These are phyloP conservation scores for Haberlea rhodopensis DNA, from an alignment of 257 asterid genomes.

Conservation along the genomic window DNA sequence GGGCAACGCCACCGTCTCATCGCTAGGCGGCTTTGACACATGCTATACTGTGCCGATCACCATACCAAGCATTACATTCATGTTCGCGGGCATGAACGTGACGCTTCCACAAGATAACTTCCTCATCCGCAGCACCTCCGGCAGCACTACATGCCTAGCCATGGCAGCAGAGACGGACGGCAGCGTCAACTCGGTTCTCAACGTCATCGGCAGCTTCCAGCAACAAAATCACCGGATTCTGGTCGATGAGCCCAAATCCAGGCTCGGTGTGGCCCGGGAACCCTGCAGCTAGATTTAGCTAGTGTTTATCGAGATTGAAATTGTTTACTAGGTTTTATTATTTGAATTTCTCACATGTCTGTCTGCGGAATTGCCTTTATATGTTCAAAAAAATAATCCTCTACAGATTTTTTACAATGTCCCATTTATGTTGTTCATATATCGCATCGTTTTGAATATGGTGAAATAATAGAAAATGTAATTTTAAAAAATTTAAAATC, in stretches of 20 bases:
- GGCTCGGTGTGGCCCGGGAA: conserved; percentile 72
- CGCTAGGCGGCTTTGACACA: conserved; percentile 73
- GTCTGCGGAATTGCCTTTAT: too few species aligned
- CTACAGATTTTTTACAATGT: too few species aligned
- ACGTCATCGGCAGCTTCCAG: conserved; percentile 79
- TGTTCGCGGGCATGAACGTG: conserved; percentile 57
- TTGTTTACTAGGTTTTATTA: too few species aligned
- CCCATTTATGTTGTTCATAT: too few species aligned
- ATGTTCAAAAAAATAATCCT: too few species aligned
- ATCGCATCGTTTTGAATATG: too few species aligned
- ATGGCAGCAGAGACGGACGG: conserved; percentile 79
- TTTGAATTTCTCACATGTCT: too few species aligned
- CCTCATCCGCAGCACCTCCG: conserved; percentile 55
- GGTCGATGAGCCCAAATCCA: conserved; percentile 64
- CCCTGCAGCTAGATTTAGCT: conserved; percentile 38
- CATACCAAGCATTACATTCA: conserved; percentile 44
- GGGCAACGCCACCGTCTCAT: conserved; percentile 46
- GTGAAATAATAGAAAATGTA: too few species aligned
- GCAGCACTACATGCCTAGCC: conserved; percentile 70
- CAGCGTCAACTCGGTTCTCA: conserved; percentile 67
- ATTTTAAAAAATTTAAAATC: too few species aligned
- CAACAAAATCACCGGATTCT: conserved; percentile 84
- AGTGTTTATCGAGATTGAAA: too few species aligned
- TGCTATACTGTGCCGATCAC: conserved; percentile 51
- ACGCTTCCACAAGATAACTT: conserved; percentile 58